Evolutionary conservation across 768 basidiomycete genomes (phyloP).

Genomic region (Antrodiella citrinella): DNA sequence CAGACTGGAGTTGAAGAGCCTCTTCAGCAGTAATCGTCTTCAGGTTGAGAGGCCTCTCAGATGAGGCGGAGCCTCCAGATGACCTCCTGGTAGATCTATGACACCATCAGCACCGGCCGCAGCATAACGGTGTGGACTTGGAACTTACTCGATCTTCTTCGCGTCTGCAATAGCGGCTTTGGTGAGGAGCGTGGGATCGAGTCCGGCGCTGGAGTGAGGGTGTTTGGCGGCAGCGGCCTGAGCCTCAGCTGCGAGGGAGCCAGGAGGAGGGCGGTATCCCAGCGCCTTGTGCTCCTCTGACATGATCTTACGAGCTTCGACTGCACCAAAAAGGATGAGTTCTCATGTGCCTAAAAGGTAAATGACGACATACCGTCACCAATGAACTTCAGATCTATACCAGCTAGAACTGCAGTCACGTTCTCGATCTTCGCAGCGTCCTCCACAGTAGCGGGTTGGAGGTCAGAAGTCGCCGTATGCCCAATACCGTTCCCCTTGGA

Average conservation of each 20-base stretch:
- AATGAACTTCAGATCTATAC: constrained; percentile 12
- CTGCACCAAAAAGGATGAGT: constrained; percentile 1
- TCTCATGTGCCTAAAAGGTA: background rate
- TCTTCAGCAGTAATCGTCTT: constrained; percentile 13
- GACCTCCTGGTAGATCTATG: constrained; percentile 1
- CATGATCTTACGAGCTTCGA: constrained; percentile 27
- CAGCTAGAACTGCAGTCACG: background rate
- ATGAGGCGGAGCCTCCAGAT: constrained; percentile 3
- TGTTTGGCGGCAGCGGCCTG: constrained; percentile 28
- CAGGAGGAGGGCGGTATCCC: constrained; percentile 28
- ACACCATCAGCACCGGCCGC: background rate
- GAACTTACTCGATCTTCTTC: constrained; percentile 15
- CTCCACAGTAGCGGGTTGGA: constrained; percentile 13
- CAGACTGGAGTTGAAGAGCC: constrained; percentile 16
- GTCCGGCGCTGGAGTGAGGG: constrained; percentile 12
- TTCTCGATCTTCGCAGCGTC: constrained; percentile 12
- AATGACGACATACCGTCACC: constrained; percentile 9
- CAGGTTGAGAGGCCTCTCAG: constrained; percentile 9
- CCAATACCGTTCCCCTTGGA: constrained; percentile 9
- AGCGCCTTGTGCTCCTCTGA: constrained; percentile 29
- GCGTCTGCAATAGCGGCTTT: constrained; percentile 20
- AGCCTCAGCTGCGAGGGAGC: constrained; percentile 27
- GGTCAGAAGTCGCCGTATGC: constrained; percentile 1
- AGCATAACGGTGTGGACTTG: background rate
- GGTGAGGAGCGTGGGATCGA: constrained; percentile 11